A percentile compares a stretch with the other conserved stretches of the same genome.
Evolutionary conservation across 2,329 filamentous ascomycete genomes (phyloP).

Genomic region (Passalora sequoiae): DNA sequence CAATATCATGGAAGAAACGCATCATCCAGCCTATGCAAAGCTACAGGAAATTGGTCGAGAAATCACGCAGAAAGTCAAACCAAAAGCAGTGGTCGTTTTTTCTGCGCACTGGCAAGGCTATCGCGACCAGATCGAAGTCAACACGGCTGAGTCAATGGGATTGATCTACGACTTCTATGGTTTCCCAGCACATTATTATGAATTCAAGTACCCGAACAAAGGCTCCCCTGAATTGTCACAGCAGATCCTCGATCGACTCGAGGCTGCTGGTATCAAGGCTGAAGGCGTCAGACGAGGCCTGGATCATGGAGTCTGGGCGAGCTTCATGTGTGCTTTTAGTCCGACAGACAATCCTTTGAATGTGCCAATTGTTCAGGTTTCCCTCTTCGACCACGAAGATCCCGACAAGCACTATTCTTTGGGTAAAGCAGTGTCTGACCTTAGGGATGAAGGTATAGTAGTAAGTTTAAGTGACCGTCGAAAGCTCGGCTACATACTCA

Average conservation of each 20-base stretch:
- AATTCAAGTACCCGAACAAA: constrained; percentile 60
- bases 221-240: constrained; percentile 58
- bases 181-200: constrained; percentile 65
- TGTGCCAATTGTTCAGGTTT: constrained; percentile 66
- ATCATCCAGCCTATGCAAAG: constrained; percentile 62
- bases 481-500: no score
- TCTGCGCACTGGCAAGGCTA: constrained; percentile 70
- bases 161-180: constrained; percentile 72
- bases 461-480: no score
- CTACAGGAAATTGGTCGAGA: constrained; percentile 63
- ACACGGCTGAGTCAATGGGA: constrained; percentile 58
- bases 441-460: constrained; percentile 64
- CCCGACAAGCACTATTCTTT: constrained; percentile 62
- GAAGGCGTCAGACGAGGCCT: constrained; percentile 59
- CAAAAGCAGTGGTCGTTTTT: constrained; percentile 68
- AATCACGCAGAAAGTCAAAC: constrained; percentile 65
- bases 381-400: constrained; percentile 61
- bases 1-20: constrained; percentile 59
- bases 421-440: constrained; percentile 59
- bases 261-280: constrained; percentile 55
- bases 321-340: constrained; percentile 56
- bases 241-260: constrained; percentile 53
- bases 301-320: constrained; percentile 71
- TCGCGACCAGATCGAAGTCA: constrained; percentile 56
- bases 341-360: constrained; percentile 35